Evolutionary conservation across 2,329 filamentous ascomycete genomes (phyloP).

Genomic region (Plectosphaerella sp.): DNA sequence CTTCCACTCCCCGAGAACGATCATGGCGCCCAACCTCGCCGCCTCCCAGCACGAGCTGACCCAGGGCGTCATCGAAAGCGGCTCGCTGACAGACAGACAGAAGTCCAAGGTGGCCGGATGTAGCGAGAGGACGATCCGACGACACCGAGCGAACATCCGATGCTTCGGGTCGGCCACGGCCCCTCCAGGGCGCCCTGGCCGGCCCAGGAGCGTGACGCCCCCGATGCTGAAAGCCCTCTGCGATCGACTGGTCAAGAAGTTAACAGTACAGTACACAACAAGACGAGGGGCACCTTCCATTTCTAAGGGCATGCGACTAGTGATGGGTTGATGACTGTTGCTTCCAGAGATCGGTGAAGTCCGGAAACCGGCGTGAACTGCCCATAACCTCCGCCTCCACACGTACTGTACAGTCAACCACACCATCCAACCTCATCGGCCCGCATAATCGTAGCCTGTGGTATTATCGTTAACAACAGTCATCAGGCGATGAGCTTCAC

Average conservation of each 20-base stretch:
- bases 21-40: background rate
- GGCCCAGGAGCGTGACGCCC: background rate
- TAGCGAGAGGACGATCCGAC: background rate
- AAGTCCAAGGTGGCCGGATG: background rate
- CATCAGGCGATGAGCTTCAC: too few species aligned
- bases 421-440: too few species aligned
- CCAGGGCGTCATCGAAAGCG: background rate
- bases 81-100: background rate
- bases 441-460: too few species aligned
- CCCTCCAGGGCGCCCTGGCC: background rate
- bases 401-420: too few species aligned
- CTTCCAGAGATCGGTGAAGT: too few species aligned
- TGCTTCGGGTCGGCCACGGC: background rate
- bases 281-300: too few species aligned
- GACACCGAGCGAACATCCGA: background rate
- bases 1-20: background rate
- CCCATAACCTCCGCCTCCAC: too few species aligned
- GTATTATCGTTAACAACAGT: too few species aligned
- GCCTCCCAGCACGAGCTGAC: background rate
- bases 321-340: too few species aligned
- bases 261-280: too few species aligned
- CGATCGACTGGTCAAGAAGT: background rate
- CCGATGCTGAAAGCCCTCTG: background rate
- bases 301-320: too few species aligned
- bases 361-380: too few species aligned